Evolutionary conservation across 768 basidiomycete genomes (phyloP).

Genomic region (Auricularia sp.): DNA sequence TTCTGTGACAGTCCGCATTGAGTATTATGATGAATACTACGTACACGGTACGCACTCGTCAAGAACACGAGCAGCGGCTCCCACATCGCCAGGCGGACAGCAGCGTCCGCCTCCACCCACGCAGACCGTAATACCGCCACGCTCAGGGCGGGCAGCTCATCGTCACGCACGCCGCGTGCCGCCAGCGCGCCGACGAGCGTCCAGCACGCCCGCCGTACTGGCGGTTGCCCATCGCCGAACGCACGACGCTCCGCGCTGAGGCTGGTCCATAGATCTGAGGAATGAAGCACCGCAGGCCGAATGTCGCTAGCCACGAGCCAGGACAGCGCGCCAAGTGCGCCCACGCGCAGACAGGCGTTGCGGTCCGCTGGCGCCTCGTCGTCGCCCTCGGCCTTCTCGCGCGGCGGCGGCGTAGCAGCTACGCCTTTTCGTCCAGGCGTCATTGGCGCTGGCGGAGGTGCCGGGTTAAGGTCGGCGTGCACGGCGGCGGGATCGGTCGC

Average conservation of each 20-base stretch:
- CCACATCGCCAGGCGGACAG: constrained; percentile 62
- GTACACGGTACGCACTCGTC: constrained; percentile 38
- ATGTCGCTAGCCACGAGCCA: constrained; percentile 50
- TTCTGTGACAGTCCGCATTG: constrained; percentile 29
- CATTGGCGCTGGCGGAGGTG: constrained; percentile 13
- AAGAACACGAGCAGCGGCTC: constrained; percentile 62
- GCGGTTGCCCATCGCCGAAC: constrained; percentile 59
- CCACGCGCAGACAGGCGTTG: constrained; percentile 56
- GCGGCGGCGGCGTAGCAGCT: constrained; percentile 8
- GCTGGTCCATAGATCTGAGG: not conserved
- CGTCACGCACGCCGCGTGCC: constrained; percentile 16
- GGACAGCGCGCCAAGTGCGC: constrained; percentile 53
- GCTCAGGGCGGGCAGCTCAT: constrained; percentile 7
- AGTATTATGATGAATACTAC: too few species aligned
- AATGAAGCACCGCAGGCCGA: constrained; percentile 11
- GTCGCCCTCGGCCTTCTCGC: constrained; percentile 44
- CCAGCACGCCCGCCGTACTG: constrained; percentile 68
- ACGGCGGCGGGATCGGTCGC: constrained; percentile 53
- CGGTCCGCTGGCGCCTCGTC: constrained; percentile 67
- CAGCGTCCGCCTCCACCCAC: constrained; percentile 60
- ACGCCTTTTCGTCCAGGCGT: constrained; percentile 26
- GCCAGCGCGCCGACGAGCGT: constrained; percentile 37
- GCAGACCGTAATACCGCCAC: constrained; percentile 54
- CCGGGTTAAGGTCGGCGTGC: constrained; percentile 55
- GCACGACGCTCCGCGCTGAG: constrained; percentile 15